Percentiles rank a stretch among this genome's conserved stretches.
These are phyloP conservation scores for Wakefieldia striispora DNA, from an alignment of 768 basidiomycete species.

Conservation along the genomic window DNA sequence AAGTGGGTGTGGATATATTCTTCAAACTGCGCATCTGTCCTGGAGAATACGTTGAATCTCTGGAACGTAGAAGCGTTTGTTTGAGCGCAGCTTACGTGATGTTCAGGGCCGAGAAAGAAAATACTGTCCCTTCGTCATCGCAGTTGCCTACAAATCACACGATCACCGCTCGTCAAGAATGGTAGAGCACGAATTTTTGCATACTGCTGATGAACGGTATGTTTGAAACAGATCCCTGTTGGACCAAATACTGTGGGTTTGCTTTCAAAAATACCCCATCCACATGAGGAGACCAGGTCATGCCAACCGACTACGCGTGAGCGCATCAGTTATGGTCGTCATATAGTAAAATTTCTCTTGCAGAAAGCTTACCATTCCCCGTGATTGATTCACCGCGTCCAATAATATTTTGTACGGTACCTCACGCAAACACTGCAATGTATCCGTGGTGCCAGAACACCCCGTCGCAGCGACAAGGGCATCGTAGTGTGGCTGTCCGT, in stretches of 20 bases:
- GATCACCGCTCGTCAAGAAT: too few relatives aligned
- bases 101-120: constrained; percentile 46
- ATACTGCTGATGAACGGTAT: constrained; percentile 10
- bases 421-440: constrained; percentile 33
- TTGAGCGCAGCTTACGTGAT: constrained; percentile 37
- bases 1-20: constrained; percentile 30
- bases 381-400: constrained; percentile 32
- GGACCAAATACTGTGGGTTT: constrained; percentile 31
- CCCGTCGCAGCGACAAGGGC: constrained; percentile 27
- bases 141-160: constrained; percentile 22
- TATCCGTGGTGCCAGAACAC: constrained; percentile 28
- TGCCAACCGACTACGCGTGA: constrained; percentile 16
- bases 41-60: not conserved
- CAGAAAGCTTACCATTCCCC: constrained; percentile 24
- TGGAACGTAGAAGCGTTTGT: too few relatives aligned
- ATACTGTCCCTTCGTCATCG: constrained; percentile 45
- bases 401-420: constrained; percentile 31
- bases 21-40: constrained; percentile 25
- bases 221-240: constrained; percentile 27
- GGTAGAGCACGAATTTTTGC: not conserved
- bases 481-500: constrained; percentile 30
- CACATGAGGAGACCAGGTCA: constrained; percentile 38
- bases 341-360: too few relatives aligned
- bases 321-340: too few relatives aligned
- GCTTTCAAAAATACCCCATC: constrained; percentile 40